These are phyloP conservation scores for Gillenia trifoliata DNA, from an alignment of 306 rosid species.

Conservation along the genomic window DNA sequence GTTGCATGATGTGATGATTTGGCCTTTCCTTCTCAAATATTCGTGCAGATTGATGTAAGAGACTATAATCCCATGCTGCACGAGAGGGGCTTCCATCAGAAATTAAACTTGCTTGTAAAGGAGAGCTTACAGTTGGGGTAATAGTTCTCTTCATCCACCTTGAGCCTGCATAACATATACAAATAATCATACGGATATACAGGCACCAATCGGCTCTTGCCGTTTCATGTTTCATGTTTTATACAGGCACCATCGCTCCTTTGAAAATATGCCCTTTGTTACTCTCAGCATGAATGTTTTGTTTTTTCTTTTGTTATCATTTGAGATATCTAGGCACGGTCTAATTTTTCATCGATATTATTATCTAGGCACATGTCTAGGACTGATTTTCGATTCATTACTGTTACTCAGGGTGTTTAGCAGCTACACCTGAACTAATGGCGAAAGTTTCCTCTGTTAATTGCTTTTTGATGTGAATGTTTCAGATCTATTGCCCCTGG, in stretches of 20 bases:
- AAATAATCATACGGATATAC: background rate
- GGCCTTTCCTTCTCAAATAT: background rate
- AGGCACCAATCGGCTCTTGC: background rate
- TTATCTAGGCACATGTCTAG: background rate
- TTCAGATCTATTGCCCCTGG: conserved; percentile 46
- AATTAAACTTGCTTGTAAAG: conserved; percentile 55
- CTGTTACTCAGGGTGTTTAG: background rate
- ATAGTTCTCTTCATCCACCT: conserved; percentile 25
- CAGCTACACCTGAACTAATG: background rate
- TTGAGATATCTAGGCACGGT: background rate
- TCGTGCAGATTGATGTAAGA: conserved; percentile 49
- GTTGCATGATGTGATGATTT: background rate
- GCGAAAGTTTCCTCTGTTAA: background rate
- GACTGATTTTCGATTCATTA: background rate
- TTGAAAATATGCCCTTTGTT: background rate
- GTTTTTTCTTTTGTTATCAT: background rate
- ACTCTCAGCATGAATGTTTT: background rate
- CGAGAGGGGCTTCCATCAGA: conserved; percentile 76
- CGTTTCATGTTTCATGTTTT: background rate
- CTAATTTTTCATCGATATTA: too few relatives aligned
- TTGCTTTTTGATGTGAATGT: conserved; percentile 17
- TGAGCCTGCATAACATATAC: background rate
- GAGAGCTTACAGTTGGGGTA: conserved; percentile 60
- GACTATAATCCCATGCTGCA: conserved; percentile 69
- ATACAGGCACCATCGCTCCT: too few relatives aligned